Evolutionary conservation across 345 rosid genomes (phyloP).

Genomic region (Barbarea vulgaris): DNA sequence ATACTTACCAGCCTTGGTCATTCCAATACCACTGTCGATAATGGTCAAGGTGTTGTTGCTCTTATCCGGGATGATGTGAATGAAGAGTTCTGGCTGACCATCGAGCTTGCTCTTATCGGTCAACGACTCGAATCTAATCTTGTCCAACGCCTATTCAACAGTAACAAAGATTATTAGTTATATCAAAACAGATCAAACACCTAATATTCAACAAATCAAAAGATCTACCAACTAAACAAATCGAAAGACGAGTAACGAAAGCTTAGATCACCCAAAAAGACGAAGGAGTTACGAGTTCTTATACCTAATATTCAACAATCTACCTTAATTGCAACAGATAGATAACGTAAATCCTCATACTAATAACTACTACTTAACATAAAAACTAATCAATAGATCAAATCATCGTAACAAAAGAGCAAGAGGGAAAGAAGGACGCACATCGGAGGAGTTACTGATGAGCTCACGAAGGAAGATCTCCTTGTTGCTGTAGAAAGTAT

Average conservation of each 20-base stretch:
- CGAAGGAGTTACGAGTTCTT: not conserved
- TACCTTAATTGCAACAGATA: not conserved
- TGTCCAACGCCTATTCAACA: slow-evolving; percentile 64
- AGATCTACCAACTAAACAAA: too few relatives aligned
- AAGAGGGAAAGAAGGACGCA: slow-evolving; percentile 25
- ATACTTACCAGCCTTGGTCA: slow-evolving; percentile 85
- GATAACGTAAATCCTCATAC: not conserved
- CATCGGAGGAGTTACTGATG: slow-evolving; percentile 77
- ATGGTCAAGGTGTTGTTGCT: slow-evolving; percentile 63
- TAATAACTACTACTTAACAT: not conserved
- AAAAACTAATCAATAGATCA: not conserved
- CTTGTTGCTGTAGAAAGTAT: slow-evolving; percentile 70
- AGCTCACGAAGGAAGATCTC: slow-evolving; percentile 79
- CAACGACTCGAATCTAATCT: slow-evolving; percentile 79
- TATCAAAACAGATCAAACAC: not conserved
- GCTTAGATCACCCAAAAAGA: not conserved
- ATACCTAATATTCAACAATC: not conserved
- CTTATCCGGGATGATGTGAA: slow-evolving; percentile 84
- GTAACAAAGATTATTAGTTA: not conserved
- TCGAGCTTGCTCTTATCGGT: slow-evolving; percentile 89
- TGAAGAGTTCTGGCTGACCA: slow-evolving; percentile 79
- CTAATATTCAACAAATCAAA: too few relatives aligned
- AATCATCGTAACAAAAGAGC: not conserved
- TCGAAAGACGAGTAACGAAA: not conserved
- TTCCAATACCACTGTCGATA: slow-evolving; percentile 80